A percentile compares a stretch with the other conserved stretches of the same genome.
These are phyloP conservation scores for Kalaharituber pfeilii DNA, from an alignment of 2,329 filamentous ascomycete species.

Conservation along the genomic window DNA sequence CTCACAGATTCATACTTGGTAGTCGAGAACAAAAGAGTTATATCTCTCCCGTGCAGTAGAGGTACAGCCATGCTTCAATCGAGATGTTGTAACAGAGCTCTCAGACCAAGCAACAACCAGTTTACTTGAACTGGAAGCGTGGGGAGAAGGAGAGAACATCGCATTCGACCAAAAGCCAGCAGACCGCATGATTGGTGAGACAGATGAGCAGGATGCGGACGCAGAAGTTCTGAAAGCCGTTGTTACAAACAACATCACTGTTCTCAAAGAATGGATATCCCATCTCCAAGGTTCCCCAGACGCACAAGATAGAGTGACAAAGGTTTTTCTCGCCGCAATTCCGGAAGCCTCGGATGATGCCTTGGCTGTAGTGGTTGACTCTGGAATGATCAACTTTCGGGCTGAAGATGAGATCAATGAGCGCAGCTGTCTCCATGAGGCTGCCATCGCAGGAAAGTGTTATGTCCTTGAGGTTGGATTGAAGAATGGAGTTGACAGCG, in stretches of 20 bases:
- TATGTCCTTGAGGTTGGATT: slow-evolving; percentile 63
- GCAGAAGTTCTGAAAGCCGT: slow-evolving; percentile 76
- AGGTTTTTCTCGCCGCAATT: slow-evolving; percentile 78
- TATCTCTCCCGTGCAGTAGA: slow-evolving; percentile 93
- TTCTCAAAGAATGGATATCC: slow-evolving; percentile 61
- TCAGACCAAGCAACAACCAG: slow-evolving; percentile 97
- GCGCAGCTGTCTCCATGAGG: slow-evolving; percentile 86
- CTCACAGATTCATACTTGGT: slow-evolving; percentile 15
- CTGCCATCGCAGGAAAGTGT: slow-evolving; percentile 78
- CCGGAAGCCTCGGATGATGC: slow-evolving; percentile 66
- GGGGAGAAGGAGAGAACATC: slow-evolving; percentile 91
- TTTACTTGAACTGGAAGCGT: slow-evolving; percentile 81
- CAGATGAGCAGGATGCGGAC: slow-evolving; percentile 80
- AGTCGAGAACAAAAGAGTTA: slow-evolving; percentile 91
- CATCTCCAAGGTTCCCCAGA: slow-evolving; percentile 48
- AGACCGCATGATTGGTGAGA: slow-evolving; percentile 46
- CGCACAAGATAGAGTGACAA: slow-evolving; percentile 59
- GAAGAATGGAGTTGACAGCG: slow-evolving; percentile 56
- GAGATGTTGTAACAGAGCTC: slow-evolving; percentile 86
- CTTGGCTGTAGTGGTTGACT: slow-evolving; percentile 59
- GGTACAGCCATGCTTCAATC: slow-evolving; percentile 95
- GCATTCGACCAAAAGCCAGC: slow-evolving; percentile 45
- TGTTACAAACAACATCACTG: slow-evolving; percentile 59
- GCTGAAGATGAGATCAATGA: slow-evolving; percentile 97
- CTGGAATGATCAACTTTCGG: slow-evolving; percentile 69